Percentiles rank a stretch among this genome's conserved stretches.
Evolutionary conservation across 108 stramenopile genomes (phyloP).

Genomic region (Stephanodiscus triporus): DNA sequence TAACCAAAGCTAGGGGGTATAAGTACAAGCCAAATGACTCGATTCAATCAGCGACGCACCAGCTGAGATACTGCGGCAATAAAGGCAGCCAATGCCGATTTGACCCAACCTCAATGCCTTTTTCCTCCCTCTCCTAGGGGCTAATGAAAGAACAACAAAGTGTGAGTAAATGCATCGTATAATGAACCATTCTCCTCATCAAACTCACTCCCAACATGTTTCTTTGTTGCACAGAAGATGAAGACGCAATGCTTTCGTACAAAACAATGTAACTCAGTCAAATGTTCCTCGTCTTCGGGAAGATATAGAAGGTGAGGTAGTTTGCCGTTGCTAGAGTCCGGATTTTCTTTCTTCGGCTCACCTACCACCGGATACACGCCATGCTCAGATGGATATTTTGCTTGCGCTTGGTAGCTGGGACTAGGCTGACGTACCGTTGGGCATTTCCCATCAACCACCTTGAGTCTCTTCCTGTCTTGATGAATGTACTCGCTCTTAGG

Average conservation of each 20-base stretch:
- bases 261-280: conserved; percentile 85
- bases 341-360: conserved; percentile 7
- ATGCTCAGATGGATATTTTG: not conserved
- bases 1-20: not conserved
- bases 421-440: not conserved
- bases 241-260: conserved; percentile 74
- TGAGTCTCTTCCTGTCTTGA: not conserved
- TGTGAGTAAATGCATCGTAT: conserved; percentile 1
- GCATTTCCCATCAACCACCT: not conserved
- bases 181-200: not conserved
- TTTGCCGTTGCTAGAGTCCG: conserved; percentile 14
- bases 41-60: not conserved
- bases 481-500: not conserved
- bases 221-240: conserved; percentile 68
- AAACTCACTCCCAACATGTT: conserved; percentile 58
- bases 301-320: conserved; percentile 45
- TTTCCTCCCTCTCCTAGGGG: conserved; percentile 77
- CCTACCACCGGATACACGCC: not conserved
- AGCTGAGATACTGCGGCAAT: conserved; percentile 46
- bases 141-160: conserved; percentile 5
- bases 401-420: not conserved
- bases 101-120: conserved; percentile 81
- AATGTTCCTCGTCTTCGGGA: conserved; percentile 68
- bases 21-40: not conserved
- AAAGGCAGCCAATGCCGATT: conserved; percentile 84